phyloP scores from a whole-genome alignment of 306 rosid genomes.

The Clitoria ternatea region DNA sequence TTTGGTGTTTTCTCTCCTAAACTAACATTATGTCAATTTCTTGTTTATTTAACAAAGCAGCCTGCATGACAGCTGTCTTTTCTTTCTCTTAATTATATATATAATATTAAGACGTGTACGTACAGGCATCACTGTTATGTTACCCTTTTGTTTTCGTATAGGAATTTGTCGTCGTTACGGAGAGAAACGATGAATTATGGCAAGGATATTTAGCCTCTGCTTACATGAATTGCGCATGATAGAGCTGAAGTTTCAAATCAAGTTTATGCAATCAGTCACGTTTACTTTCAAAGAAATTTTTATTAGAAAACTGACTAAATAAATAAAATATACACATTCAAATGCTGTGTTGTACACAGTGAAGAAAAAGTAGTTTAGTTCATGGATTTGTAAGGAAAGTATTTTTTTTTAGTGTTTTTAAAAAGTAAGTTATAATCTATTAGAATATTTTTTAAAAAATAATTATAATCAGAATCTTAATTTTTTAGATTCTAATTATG shows the following conservation, averaged over 20 bases:
- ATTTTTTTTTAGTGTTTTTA: no score
- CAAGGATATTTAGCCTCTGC: not conserved
- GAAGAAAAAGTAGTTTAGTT: no score
- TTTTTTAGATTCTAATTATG: no score
- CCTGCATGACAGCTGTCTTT: slow-evolving; percentile 31
- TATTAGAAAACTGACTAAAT: no score
- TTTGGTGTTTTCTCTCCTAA: not conserved
- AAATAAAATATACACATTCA: no score
- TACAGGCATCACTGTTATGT: not conserved
- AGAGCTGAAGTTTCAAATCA: slow-evolving; percentile 13
- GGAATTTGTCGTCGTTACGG: not conserved
- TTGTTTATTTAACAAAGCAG: slow-evolving; percentile 19
- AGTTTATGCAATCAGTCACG: not conserved
- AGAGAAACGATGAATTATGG: not conserved
- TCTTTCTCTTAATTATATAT: slow-evolving; percentile 8
- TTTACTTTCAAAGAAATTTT: not conserved
- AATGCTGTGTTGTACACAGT: no score
- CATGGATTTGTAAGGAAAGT: no score
- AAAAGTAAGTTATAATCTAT: no score
- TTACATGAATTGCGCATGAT: not conserved
- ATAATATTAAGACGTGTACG: not conserved
- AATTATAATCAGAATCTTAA: no score
- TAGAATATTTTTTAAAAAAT: no score
- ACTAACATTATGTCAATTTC: slow-evolving; percentile 23
- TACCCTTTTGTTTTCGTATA: not conserved